Evolutionary conservation across 1,284 basidiomycete genomes (phyloP), one percentile per base, ranked within the genome.

Genomic region (Neolentinus lepideus): DNA sequence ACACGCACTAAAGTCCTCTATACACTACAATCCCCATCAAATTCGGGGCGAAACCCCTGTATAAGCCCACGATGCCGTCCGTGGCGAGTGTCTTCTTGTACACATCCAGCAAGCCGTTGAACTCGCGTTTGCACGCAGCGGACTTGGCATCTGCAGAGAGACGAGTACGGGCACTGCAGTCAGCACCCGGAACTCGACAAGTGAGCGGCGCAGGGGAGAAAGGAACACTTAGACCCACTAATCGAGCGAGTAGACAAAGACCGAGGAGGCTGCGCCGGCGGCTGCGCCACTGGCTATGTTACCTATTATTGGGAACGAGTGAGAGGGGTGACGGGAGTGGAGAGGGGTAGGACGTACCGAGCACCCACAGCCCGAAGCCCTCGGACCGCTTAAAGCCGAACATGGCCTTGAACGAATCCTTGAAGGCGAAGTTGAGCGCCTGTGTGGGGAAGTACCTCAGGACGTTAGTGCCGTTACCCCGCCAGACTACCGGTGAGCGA

Each of bases 381-480:
- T 82, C 78, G 35, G 73, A 70, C 66, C 76, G 79, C 67, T 78
- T 77, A 69, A 77, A 80, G 11, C 73, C 76, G 60, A 83, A 75
- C 55, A 75, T 67, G 58, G 73, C 69, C 69, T 82, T 77, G 62
- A 71, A 77, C 38, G 67, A 69, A 60, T 77, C 76, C 65, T 76
- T 63, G 67, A 74, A 73, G 16, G 72, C 73, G 54, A 75, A 73
- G 71, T 85, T 84, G 56, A 84, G 70, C 3, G 83, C 81, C 67
- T 84, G 81, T 27, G 82, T 84, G 52, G 82, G 83, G 72, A 84
- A 84, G 73, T 84, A 83, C 66, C 83, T 78, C 63, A 84, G 72
- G 57, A 84, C 76, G 66, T 84, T 85, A 67, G 81, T 77, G 54
- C 77, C 77, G 67, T 84, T 85, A 51, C 83, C 83, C 56, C 83